Evolutionary conservation across 176 grass and related monocot species (phyloP).

Genomic region (Zoysia japonica): DNA sequence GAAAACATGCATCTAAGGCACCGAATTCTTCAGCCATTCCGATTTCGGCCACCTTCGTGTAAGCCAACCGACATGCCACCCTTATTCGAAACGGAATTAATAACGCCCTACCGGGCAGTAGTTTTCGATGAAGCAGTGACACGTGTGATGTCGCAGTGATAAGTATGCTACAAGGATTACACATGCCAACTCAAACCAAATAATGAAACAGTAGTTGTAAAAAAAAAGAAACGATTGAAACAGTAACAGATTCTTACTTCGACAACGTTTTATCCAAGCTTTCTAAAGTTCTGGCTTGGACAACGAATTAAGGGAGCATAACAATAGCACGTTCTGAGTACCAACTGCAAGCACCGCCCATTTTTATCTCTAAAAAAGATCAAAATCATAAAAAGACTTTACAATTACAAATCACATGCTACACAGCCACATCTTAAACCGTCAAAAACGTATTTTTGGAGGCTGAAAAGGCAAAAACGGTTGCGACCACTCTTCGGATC

Average conservation of each 20-base stretch:
- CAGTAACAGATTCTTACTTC: background rate
- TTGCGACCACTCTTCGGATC: background rate
- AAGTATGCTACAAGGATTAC: no score
- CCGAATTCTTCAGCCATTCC: no score
- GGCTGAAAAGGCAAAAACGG: slow-evolving; percentile 4
- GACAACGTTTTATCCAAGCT: background rate
- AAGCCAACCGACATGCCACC: no score
- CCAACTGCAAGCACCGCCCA: background rate
- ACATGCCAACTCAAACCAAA: no score
- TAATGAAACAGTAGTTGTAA: no score
- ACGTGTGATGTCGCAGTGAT: no score
- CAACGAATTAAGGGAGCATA: background rate
- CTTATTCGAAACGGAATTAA: no score
- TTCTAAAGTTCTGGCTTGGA: background rate
- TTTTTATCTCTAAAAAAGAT: background rate
- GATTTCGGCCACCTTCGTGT: no score
- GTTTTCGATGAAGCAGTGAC: no score
- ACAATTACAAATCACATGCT: background rate
- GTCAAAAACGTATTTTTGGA: background rate
- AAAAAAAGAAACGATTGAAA: no score
- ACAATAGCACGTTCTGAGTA: background rate
- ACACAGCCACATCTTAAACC: background rate
- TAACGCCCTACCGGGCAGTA: no score
- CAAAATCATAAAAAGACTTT: background rate
- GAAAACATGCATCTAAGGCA: background rate